phyloP scores from a whole-genome alignment of 352 stramenopile genomes.

The Globisporangium solare region DNA sequence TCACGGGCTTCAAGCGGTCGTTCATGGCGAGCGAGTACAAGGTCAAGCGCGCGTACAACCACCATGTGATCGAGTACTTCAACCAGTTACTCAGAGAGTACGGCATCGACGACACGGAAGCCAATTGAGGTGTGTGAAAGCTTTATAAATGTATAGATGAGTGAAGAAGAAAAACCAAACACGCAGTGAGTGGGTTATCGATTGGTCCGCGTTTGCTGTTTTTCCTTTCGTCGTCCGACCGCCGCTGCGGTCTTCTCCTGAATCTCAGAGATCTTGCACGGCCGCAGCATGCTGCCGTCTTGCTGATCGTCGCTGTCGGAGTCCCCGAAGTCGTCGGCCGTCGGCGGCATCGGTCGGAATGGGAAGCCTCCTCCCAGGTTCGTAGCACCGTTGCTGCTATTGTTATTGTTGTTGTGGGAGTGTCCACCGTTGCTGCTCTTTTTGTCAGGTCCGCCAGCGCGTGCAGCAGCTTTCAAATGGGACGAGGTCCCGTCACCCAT shows the following conservation, averaged over 20 bases:
- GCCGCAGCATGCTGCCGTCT: constrained; percentile 52
- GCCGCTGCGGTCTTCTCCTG: constrained; percentile 70
- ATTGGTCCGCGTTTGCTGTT: constrained; percentile 50
- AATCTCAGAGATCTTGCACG: constrained; percentile 75
- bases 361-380: constrained; percentile 6
- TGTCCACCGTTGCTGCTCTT: constrained; percentile 27
- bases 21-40: constrained; percentile 83
- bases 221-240: constrained; percentile 65
- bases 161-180: neutral
- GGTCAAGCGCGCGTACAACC: constrained; percentile 77
- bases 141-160: neutral
- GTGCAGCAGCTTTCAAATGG: neutral
- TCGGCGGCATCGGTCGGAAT: constrained; percentile 47
- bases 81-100: constrained; percentile 72
- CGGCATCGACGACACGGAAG: constrained; percentile 35
- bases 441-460: constrained; percentile 6
- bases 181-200: constrained; percentile 13
- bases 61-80: constrained; percentile 85
- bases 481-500: constrained; percentile 1
- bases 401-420: constrained; percentile 11
- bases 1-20: constrained; percentile 82
- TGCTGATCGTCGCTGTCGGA: constrained; percentile 61
- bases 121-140: too few relatives aligned
- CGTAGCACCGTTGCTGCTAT: neutral
- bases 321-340: constrained; percentile 68